A percentile compares a stretch with the other conserved stretches of the same genome.
Conservation (phyloP, 2,329 filamentous ascomycete genomes). For the Penicillium rolfsii region DNA sequence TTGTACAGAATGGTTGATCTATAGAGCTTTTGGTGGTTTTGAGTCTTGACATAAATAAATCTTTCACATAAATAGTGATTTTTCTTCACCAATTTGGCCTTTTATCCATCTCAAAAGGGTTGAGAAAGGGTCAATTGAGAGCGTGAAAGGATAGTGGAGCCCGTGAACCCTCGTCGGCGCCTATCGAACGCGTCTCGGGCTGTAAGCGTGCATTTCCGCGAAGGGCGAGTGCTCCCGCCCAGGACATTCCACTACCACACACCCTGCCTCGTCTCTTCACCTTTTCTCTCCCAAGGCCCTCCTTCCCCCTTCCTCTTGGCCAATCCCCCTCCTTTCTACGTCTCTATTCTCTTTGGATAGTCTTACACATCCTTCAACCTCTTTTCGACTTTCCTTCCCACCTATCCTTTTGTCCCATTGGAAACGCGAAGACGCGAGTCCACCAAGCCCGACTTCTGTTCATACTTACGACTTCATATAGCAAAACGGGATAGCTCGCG, state of each 20-base stretch:
- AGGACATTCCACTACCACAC: conserved; percentile 42
- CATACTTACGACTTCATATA: conserved; percentile 19
- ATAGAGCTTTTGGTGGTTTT: conserved; percentile 12
- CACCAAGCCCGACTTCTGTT: conserved; percentile 30
- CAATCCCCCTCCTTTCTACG: conserved; percentile 31
- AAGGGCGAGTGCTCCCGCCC: conserved; percentile 39
- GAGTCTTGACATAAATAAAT: not conserved
- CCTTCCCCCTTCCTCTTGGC: conserved; percentile 29
- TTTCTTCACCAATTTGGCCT: not conserved
- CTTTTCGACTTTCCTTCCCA: conserved; percentile 24
- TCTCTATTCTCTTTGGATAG: conserved; percentile 17
- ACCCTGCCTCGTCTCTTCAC: conserved; percentile 18
- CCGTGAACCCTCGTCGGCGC: conserved; percentile 42
- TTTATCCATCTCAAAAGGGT: not conserved
- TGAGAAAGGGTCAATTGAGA: conserved; percentile 13
- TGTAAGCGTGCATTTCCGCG: conserved; percentile 48
- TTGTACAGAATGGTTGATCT: conserved; percentile 16
- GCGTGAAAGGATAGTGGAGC: conserved; percentile 34
- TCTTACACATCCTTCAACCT: conserved; percentile 3
- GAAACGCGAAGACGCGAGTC: conserved; percentile 31
- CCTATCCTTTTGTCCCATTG: conserved; percentile 9
- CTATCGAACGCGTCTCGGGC: conserved; percentile 47
- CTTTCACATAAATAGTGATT: not conserved
- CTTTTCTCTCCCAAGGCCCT: conserved; percentile 27
- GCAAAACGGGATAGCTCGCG: conserved; percentile 14